phyloP scores from a whole-genome alignment of 805 yeast genomes.

The Candida insectalens region DNA sequence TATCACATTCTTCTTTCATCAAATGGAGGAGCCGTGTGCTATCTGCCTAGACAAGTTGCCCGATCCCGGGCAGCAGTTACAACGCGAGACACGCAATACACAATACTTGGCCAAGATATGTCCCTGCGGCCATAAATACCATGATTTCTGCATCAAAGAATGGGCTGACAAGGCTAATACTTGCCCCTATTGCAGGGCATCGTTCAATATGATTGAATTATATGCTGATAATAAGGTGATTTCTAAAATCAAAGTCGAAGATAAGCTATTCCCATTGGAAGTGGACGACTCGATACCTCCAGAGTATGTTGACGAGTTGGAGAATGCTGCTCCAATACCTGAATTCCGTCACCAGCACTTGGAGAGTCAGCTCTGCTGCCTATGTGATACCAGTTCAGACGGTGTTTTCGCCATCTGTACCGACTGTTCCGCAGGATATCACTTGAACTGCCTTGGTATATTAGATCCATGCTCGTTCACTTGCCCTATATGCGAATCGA shows the following conservation, averaged over 20 bases:
- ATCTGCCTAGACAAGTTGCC: slow-evolving; percentile 24
- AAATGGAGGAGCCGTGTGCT: slow-evolving; percentile 18
- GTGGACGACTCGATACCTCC: slow-evolving; percentile 10
- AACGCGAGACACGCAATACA: slow-evolving; percentile 15
- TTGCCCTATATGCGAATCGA: slow-evolving; percentile 28
- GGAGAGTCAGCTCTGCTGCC: slow-evolving; percentile 18
- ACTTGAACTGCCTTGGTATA: slow-evolving; percentile 22
- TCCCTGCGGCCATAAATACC: slow-evolving; percentile 27
- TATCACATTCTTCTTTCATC: not conserved
- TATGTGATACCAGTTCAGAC: slow-evolving; percentile 20
- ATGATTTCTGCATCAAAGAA: slow-evolving; percentile 24
- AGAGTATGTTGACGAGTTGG: slow-evolving; percentile 4
- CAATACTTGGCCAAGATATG: slow-evolving; percentile 17
- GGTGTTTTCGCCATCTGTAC: slow-evolving; percentile 20
- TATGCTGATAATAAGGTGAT: slow-evolving; percentile 9
- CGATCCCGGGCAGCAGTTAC: slow-evolving; percentile 4
- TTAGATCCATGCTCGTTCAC: slow-evolving; percentile 15
- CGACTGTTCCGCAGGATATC: slow-evolving; percentile 25
- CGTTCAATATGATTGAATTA: slow-evolving; percentile 15
- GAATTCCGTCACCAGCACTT: slow-evolving; percentile 15
- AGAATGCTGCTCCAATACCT: slow-evolving; percentile 3
- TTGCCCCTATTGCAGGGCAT: slow-evolving; percentile 26
- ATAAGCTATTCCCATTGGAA: slow-evolving; percentile 15
- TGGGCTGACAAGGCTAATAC: slow-evolving; percentile 28
- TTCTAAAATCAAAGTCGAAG: slow-evolving; percentile 12